Percentiles rank a stretch among this genome's conserved stretches.
Evolutionary conservation across 345 rosid species (phyloP).

Genomic region (Eucalyptus erythrocorys): DNA sequence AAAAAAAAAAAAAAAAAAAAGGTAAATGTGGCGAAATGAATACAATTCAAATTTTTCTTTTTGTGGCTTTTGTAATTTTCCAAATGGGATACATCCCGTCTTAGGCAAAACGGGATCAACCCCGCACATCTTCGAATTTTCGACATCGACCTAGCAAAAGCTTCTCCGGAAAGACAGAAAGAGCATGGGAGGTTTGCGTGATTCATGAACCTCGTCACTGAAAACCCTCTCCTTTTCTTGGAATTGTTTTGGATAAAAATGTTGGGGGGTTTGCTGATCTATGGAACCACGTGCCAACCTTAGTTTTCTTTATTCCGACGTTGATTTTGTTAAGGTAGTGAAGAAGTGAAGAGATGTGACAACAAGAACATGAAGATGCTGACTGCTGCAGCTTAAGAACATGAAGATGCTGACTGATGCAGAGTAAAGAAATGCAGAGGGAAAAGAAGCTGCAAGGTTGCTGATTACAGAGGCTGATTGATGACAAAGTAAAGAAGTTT

Average conservation of each 20-base stretch:
- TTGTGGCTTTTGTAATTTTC: neutral
- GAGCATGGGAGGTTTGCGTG: neutral
- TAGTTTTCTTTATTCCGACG: neutral
- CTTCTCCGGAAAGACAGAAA: neutral
- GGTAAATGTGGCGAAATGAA: neutral
- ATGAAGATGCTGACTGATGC: too few relatives aligned
- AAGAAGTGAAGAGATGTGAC: too few relatives aligned
- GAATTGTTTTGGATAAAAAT: neutral
- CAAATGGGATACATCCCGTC: neutral
- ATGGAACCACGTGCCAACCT: neutral
- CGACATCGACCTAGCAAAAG: neutral
- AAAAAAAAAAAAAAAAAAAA: too few relatives aligned
- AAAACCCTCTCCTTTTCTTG: neutral
- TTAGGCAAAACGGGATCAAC: neutral
- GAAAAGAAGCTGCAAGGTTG: too few relatives aligned
- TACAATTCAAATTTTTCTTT: too few relatives aligned
- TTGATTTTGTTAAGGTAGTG: too few relatives aligned
- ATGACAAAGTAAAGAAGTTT: too few relatives aligned
- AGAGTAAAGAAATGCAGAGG: too few relatives aligned
- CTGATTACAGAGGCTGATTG: too few relatives aligned
- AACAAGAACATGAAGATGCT: too few relatives aligned
- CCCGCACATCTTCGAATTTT: neutral
- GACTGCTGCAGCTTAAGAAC: too few relatives aligned
- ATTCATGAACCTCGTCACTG: too few relatives aligned
- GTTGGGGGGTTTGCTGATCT: neutral